phyloP scores from a whole-genome alignment of 2,329 filamentous ascomycete species.

The Epichloe aotearoae region DNA sequence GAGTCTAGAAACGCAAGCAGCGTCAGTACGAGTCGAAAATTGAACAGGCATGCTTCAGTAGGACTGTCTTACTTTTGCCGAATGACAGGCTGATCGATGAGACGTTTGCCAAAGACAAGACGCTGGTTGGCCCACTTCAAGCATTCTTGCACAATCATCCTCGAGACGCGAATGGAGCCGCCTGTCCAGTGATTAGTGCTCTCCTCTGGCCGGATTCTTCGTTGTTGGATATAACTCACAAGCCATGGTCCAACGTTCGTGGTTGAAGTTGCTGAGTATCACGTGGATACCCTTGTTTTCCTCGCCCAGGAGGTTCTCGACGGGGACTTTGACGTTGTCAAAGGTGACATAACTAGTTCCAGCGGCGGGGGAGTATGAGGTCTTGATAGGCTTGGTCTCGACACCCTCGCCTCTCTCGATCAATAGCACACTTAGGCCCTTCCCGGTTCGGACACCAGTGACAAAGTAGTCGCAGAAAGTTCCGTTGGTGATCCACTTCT shows the following conservation, averaged over 20 bases:
- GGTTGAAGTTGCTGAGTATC: slow-evolving; percentile 80
- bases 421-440: slow-evolving; percentile 65
- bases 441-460: slow-evolving; percentile 63
- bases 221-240: slow-evolving; percentile 27
- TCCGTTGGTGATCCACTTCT: slow-evolving; percentile 82
- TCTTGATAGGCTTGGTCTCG: slow-evolving; percentile 68
- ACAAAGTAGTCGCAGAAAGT: slow-evolving; percentile 76
- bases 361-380: slow-evolving; percentile 65
- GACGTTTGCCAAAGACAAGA: slow-evolving; percentile 67
- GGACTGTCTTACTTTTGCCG: slow-evolving; percentile 50
- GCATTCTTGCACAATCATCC: slow-evolving; percentile 67
- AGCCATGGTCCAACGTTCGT: slow-evolving; percentile 68
- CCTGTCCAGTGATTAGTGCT: slow-evolving; percentile 16
- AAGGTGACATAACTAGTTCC: slow-evolving; percentile 72
- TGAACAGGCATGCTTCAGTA: slow-evolving; percentile 1
- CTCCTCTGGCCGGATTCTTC: neutral
- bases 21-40: neutral
- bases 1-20: slow-evolving; percentile 33
- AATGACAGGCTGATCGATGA: slow-evolving; percentile 75
- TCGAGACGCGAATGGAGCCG: slow-evolving; percentile 49
- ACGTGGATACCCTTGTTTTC: slow-evolving; percentile 80
- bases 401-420: slow-evolving; percentile 62
- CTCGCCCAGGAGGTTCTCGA: slow-evolving; percentile 61
- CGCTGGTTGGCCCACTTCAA: slow-evolving; percentile 84
- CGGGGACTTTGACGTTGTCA: slow-evolving; percentile 77